phyloP scores from a whole-genome alignment of 2,329 filamentous ascomycete genomes.

The Arthroderma uncinatum region DNA sequence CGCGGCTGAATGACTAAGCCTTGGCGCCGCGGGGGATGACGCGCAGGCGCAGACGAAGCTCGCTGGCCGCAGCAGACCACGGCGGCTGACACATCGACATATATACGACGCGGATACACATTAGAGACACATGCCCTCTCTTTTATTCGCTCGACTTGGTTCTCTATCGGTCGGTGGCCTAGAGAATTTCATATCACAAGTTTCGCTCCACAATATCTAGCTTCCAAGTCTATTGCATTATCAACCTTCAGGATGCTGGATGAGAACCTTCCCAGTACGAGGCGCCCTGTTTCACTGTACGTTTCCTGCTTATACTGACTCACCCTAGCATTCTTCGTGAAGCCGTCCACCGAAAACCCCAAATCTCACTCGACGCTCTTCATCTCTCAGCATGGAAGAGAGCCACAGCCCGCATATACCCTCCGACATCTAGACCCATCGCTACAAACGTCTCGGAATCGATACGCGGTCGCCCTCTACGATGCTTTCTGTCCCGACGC shows the following conservation, averaged over 20 bases:
- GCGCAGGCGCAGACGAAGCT: neutral
- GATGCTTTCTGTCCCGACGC: slow-evolving; percentile 72
- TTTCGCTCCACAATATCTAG: neutral
- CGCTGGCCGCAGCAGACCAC: neutral
- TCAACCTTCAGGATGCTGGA: slow-evolving; percentile 57
- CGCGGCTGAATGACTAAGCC: neutral
- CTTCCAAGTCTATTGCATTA: too few relatives aligned
- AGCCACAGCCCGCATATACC: slow-evolving; percentile 69
- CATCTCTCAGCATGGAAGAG: slow-evolving; percentile 61
- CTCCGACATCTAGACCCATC: slow-evolving; percentile 64
- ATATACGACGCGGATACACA: too few relatives aligned
- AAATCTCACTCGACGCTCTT: slow-evolving; percentile 31
- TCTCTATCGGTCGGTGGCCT: neutral
- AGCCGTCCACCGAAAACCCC: slow-evolving; percentile 38
- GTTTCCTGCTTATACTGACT: neutral
- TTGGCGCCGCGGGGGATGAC: neutral
- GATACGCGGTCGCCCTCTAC: slow-evolving; percentile 75
- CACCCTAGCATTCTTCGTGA: slow-evolving; percentile 47
- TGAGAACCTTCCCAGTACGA: slow-evolving; percentile 71
- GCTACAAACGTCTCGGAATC: slow-evolving; percentile 60
- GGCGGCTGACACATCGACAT: neutral
- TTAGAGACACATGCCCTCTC: neutral
- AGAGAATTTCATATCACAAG: neutral
- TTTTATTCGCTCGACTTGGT: neutral
- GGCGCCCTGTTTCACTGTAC: neutral